These are phyloP conservation scores for Beta macrorhiza DNA, from an alignment of 179 eudicot species.

Conservation along the genomic window DNA sequence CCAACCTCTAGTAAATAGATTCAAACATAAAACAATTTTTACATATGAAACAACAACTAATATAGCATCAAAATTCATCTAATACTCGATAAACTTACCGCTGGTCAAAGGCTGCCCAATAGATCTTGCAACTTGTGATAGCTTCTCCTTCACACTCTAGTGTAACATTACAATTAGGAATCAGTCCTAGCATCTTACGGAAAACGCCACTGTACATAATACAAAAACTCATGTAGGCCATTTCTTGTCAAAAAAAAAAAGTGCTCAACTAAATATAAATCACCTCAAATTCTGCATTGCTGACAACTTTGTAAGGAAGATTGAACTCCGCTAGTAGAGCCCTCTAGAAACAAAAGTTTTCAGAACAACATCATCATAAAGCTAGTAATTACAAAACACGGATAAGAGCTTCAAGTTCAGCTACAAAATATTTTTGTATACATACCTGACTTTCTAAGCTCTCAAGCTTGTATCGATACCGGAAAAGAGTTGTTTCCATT, in stretches of 20 bases:
- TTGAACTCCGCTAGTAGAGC: conserved; percentile 64
- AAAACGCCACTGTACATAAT: not conserved
- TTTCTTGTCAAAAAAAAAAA: not conserved
- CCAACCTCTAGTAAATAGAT: not conserved
- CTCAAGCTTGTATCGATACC: conserved; percentile 61
- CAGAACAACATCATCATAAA: conserved; percentile 14
- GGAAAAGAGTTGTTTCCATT: conserved; percentile 80
- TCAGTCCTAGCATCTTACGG: not conserved
- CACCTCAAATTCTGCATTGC: conserved; percentile 78
- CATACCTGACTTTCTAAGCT: conserved; percentile 62
- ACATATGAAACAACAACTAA: not conserved
- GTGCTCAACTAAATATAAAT: not conserved
- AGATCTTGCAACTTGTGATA: conserved; percentile 71
- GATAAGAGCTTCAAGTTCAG: not conserved
- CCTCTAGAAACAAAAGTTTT: conserved; percentile 38
- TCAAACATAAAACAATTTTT: not conserved
- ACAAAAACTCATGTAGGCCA: not conserved
- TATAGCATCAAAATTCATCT: not conserved
- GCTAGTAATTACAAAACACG: not conserved
- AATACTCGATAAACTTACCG: conserved; percentile 37
- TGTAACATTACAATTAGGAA: not conserved
- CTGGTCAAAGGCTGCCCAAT: conserved; percentile 44
- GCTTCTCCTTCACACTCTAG: conserved; percentile 69
- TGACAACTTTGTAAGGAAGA: conserved; percentile 65
- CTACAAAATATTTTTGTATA: not conserved